phyloP scores from a whole-genome alignment of 345 rosid genomes.

The Firmiana major region DNA sequence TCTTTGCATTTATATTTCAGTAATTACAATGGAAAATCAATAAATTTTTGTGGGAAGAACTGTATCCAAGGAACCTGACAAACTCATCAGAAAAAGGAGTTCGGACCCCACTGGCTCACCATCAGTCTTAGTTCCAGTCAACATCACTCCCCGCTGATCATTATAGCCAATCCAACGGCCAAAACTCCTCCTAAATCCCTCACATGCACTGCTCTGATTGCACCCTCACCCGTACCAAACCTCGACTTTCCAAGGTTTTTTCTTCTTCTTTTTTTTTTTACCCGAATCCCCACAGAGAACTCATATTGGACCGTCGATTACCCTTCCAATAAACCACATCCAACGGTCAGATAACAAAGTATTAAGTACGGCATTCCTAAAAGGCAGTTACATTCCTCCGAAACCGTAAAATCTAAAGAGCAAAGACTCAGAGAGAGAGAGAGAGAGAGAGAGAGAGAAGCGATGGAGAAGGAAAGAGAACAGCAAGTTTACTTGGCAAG shows the following conservation, averaged over 20 bases:
- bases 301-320: conserved; percentile 29
- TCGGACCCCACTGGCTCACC: neutral
- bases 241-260: neutral
- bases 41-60: neutral
- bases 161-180: neutral
- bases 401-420: neutral
- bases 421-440: neutral
- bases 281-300: neutral
- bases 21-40: neutral
- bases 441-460: neutral
- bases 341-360: conserved; percentile 27
- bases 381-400: neutral
- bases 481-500: conserved; percentile 75
- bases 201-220: neutral
- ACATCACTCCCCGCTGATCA: neutral
- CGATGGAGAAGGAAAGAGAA: conserved; percentile 88
- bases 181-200: neutral
- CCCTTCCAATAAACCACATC: conserved; percentile 22
- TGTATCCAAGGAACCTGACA: neutral
- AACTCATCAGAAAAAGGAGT: neutral
- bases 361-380: conserved; percentile 15
- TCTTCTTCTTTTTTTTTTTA: neutral
- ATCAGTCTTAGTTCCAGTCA: neutral
- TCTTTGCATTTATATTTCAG: too few relatives aligned
- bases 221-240: neutral